phyloP scores from a whole-genome alignment of 306 rosid species.

The Albizia julibrissin region DNA sequence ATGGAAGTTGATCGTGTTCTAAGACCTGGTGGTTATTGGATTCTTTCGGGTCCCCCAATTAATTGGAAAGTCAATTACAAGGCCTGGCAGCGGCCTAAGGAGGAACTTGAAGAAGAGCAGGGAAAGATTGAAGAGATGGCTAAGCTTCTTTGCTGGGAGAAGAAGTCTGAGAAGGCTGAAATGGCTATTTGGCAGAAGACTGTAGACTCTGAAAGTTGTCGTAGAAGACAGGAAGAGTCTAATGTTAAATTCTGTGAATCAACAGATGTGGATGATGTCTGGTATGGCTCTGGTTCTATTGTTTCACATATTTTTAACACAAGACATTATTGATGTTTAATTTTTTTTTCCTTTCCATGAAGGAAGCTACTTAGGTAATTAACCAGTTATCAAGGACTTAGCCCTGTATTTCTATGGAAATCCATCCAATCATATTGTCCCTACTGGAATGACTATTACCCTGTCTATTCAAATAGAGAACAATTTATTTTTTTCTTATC shows the following conservation, averaged over 20 bases:
- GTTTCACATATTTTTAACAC: slow-evolving; percentile 4
- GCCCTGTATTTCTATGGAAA: background rate
- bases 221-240: slow-evolving; percentile 54
- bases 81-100: slow-evolving; percentile 77
- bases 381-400: background rate
- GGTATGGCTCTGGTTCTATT: slow-evolving; percentile 43
- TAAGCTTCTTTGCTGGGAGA: slow-evolving; percentile 89
- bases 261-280: slow-evolving; percentile 58
- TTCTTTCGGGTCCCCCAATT: slow-evolving; percentile 83
- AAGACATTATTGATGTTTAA: background rate
- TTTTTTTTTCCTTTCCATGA: background rate
- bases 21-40: slow-evolving; percentile 89
- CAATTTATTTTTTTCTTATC: background rate
- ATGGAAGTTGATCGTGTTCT: slow-evolving; percentile 83
- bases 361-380: background rate
- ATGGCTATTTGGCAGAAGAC: slow-evolving; percentile 82
- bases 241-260: slow-evolving; percentile 56
- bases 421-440: background rate
- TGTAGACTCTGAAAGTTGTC: slow-evolving; percentile 63
- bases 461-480: background rate
- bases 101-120: slow-evolving; percentile 80
- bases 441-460: background rate
- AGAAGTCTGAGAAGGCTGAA: slow-evolving; percentile 78
- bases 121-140: slow-evolving; percentile 76
- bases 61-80: slow-evolving; percentile 64